Conservation (phyloP, 306 rosid genomes). For the Parietaria judaica region DNA sequence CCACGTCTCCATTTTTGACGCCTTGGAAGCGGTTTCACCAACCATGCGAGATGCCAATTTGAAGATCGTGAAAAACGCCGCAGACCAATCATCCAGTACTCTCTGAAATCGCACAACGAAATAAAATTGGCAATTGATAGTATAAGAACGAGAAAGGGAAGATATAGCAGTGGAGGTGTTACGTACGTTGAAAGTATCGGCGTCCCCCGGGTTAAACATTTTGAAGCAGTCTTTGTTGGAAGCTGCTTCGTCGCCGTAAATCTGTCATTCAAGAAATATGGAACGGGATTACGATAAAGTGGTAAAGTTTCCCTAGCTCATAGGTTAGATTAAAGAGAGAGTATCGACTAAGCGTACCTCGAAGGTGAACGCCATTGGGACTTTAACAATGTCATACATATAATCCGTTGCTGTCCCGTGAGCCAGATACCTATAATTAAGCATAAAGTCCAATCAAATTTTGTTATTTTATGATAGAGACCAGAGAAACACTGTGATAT, state of each 20-base stretch:
- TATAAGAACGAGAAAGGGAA: neutral
- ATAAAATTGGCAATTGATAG: neutral
- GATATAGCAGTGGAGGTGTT: neutral
- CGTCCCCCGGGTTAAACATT: conserved; percentile 92
- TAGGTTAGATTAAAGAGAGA: conserved; percentile 11
- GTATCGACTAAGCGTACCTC: conserved; percentile 53
- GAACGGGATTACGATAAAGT: neutral
- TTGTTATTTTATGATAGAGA: too few relatives aligned
- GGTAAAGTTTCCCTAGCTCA: conserved; percentile 7
- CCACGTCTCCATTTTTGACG: conserved; percentile 46
- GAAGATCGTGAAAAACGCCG: conserved; percentile 80
- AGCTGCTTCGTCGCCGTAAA: conserved; percentile 81
- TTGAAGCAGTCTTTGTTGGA: conserved; percentile 78
- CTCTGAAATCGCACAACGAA: conserved; percentile 43
- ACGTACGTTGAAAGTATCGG: conserved; percentile 57
- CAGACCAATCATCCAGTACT: conserved; percentile 86
- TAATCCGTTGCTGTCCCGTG: conserved; percentile 98
- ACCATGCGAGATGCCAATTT: conserved; percentile 56
- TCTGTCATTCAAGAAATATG: conserved; percentile 37
- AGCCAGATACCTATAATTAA: conserved; percentile 69
- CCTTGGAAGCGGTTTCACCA: conserved; percentile 31
- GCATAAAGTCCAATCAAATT: neutral
- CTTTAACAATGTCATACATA: conserved; percentile 74
- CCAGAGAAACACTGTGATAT: too few relatives aligned
- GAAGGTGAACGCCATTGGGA: conserved; percentile 94